A percentile compares a stretch with the other conserved stretches of the same genome.
These are phyloP conservation scores for Hypoxylon sp. DNA, from an alignment of 2,329 filamentous ascomycete species.

Conservation along the genomic window DNA sequence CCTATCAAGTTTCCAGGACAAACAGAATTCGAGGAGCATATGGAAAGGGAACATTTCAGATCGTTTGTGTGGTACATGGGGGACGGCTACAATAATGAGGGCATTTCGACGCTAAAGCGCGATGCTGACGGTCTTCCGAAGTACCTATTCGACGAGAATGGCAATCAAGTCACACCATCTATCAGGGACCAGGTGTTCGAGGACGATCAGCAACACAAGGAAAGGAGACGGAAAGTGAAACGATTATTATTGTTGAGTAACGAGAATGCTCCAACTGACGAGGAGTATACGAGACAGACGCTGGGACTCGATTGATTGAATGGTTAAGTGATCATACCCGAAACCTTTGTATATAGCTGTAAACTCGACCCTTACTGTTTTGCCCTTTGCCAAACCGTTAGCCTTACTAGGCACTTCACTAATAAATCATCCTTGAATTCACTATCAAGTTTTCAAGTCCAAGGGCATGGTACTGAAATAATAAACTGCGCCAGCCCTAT, in stretches of 20 bases:
- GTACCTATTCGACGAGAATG: conserved; percentile 67
- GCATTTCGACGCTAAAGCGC: conserved; percentile 46
- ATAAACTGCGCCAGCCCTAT: conserved; percentile 4
- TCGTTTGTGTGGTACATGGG: conserved; percentile 71
- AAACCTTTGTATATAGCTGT: conserved; percentile 11
- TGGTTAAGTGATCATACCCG: conserved; percentile 1
- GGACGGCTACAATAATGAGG: conserved; percentile 68
- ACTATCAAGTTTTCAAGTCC: conserved; percentile 1
- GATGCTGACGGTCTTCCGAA: conserved; percentile 56
- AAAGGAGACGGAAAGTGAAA: conserved; percentile 62
- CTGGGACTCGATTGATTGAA: conserved; percentile 43
- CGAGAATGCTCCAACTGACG: conserved; percentile 62
- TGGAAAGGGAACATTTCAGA: conserved; percentile 68
- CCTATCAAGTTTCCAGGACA: conserved; percentile 46
- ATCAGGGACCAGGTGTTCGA: conserved; percentile 67
- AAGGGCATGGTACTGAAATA: background rate
- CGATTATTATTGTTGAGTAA: conserved; percentile 61
- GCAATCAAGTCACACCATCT: conserved; percentile 72
- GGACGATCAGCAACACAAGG: conserved; percentile 61
- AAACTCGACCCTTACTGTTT: conserved; percentile 15
- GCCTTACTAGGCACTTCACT: background rate
- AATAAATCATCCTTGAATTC: conserved; percentile 8
- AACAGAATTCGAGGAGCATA: conserved; percentile 62
- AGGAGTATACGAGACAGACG: conserved; percentile 55
- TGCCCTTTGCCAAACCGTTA: conserved; percentile 13